Conservation (phyloP, 129 eudicot genomes). For the Chrysanthemum makinoi region DNA sequence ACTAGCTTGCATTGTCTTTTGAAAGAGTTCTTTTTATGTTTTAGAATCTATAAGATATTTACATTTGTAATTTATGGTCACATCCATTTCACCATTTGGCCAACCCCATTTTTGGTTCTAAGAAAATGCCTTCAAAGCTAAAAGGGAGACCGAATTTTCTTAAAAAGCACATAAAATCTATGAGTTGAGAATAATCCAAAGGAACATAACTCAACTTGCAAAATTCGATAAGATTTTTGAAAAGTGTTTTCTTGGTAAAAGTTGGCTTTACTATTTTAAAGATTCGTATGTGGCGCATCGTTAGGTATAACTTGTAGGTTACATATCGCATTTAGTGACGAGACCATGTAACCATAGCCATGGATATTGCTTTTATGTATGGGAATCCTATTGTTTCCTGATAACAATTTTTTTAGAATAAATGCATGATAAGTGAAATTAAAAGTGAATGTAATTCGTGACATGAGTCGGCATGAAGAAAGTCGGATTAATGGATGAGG, state of each 20-base stretch:
- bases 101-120: background rate
- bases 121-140: no score
- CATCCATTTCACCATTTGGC: background rate
- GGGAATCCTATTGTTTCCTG: slow-evolving; percentile 5
- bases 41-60: no score
- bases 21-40: no score
- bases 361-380: slow-evolving; percentile 3
- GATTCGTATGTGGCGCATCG: background rate
- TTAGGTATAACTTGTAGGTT: slow-evolving; percentile 17
- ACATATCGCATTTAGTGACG: background rate
- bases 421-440: no score
- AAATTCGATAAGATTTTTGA: background rate
- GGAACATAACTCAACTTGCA: slow-evolving; percentile 21
- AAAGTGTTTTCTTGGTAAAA: background rate
- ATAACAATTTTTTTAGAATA: background rate
- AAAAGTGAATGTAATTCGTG: no score
- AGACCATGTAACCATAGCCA: slow-evolving; percentile 8
- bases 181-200: background rate
- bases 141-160: no score
- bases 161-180: no score
- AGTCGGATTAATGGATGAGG: no score
- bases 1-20: no score
- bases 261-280: background rate
- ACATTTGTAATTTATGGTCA: background rate
- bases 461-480: no score